These are phyloP conservation scores for Arabidopsis suecica DNA, from an alignment of 345 rosid genomes.

Conservation along the genomic window DNA sequence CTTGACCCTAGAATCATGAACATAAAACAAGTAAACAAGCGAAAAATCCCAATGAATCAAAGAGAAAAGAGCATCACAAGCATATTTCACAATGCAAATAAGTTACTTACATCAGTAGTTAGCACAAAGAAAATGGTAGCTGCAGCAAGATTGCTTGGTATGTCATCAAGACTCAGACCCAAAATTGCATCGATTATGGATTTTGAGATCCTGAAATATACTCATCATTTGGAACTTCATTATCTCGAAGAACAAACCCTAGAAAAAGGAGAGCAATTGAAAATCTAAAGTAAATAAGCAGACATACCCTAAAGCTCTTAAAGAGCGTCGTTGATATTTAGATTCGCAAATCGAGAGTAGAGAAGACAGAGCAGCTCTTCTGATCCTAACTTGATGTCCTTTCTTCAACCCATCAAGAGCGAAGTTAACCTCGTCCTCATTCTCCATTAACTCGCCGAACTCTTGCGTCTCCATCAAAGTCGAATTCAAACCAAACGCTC, in stretches of 20 bases:
- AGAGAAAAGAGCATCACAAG: neutral
- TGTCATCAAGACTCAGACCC: constrained; percentile 82
- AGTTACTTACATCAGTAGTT: constrained; percentile 77
- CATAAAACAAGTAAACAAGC: neutral
- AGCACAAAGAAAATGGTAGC: constrained; percentile 74
- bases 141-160: constrained; percentile 82
- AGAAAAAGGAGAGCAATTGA: neutral
- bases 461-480: constrained; percentile 90
- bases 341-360: constrained; percentile 71
- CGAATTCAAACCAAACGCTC: constrained; percentile 51
- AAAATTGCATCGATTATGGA: constrained; percentile 77
- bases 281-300: neutral
- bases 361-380: constrained; percentile 70
- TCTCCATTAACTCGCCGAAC: constrained; percentile 95
- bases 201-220: constrained; percentile 82
- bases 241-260: constrained; percentile 8
- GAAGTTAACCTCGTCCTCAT: constrained; percentile 87
- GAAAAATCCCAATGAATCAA: neutral
- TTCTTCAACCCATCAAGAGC: constrained; percentile 83
- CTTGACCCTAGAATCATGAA: constrained; percentile 70
- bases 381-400: constrained; percentile 69
- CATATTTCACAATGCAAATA: neutral
- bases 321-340: constrained; percentile 65
- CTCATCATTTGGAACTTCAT: no score
- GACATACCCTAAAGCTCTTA: constrained; percentile 63